Conservation (phyloP, 1,139 yeast species). For the Geotrichum citri-aurantii region DNA sequence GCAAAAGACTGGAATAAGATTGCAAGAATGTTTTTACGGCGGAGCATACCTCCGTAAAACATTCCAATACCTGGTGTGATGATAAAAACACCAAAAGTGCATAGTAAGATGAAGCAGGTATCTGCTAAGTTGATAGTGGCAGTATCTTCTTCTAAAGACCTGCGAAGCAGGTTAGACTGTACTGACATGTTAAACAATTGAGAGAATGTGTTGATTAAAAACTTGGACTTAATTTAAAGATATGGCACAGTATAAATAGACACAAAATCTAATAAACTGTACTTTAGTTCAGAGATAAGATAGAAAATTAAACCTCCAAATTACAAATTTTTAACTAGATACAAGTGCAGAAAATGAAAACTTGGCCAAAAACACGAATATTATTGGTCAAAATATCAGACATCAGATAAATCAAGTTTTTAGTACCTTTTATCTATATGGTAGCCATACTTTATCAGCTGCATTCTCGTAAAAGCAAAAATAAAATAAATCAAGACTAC, state of each 20-base stretch:
- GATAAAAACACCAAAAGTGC: constrained; percentile 58
- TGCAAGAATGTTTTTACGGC: constrained; percentile 83
- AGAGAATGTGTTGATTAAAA: background rate
- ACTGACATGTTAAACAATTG: background rate
- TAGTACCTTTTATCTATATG: background rate
- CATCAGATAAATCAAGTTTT: background rate
- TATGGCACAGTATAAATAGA: no score
- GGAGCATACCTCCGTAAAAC: constrained; percentile 71
- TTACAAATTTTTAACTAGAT: background rate
- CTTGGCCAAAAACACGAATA: background rate
- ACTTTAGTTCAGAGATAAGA: background rate
- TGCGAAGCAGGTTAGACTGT: background rate
- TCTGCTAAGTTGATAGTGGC: constrained; percentile 11
- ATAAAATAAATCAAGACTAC: no score
- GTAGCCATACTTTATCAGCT: background rate
- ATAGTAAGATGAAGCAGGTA: constrained; percentile 8
- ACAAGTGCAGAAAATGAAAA: background rate
- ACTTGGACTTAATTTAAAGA: no score
- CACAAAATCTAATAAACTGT: no score
- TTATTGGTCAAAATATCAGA: no score
- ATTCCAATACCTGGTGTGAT: constrained; percentile 86
- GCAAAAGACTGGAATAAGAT: constrained; percentile 65
- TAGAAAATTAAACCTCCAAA: background rate
- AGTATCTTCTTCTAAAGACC: constrained; percentile 4
- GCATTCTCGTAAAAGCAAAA: no score